Percentiles rank a stretch among this genome's conserved stretches.
Evolutionary conservation across 163 green algal genomes (phyloP).

Genomic region (Scenedesmus sp.): DNA sequence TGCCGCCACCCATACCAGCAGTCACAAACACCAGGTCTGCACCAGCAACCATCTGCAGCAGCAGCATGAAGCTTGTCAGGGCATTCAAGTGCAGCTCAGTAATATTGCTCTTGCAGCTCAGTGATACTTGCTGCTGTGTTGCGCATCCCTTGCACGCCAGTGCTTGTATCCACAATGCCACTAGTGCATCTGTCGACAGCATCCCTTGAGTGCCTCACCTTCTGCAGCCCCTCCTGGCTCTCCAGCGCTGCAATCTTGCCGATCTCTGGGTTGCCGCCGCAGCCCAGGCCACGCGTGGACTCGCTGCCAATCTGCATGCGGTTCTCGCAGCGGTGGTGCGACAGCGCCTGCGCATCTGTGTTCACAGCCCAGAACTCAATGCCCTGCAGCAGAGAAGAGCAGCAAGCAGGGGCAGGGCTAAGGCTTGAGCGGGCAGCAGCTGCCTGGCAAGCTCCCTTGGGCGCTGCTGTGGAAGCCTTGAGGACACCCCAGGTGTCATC

Average conservation of each 20-base stretch:
- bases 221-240: constrained; percentile 81
- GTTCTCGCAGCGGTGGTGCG: constrained; percentile 96
- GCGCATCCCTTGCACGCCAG: not conserved
- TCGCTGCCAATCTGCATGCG: constrained; percentile 87
- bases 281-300: constrained; percentile 83
- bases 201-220: constrained; percentile 55
- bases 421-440: not conserved
- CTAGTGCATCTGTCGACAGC: not conserved
- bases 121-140: not conserved
- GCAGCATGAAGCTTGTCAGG: not conserved
- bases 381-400: constrained; percentile 67
- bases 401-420: not conserved
- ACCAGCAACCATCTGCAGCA: constrained; percentile 57
- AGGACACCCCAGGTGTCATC: not conserved
- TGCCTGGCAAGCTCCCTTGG: not conserved
- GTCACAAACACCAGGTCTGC: constrained; percentile 91
- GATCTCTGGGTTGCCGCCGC: constrained; percentile 90
- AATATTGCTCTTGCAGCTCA: not conserved
- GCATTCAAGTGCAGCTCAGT: not conserved
- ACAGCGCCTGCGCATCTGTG: constrained; percentile 90
- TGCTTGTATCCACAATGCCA: not conserved
- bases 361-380: constrained; percentile 95
- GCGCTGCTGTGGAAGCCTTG: not conserved
- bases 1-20: constrained; percentile 95
- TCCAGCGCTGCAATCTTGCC: constrained; percentile 92